Evolutionary conservation across 2,329 filamentous ascomycete species (phyloP).

Genomic region (Pseudogymnoascus sp.): DNA sequence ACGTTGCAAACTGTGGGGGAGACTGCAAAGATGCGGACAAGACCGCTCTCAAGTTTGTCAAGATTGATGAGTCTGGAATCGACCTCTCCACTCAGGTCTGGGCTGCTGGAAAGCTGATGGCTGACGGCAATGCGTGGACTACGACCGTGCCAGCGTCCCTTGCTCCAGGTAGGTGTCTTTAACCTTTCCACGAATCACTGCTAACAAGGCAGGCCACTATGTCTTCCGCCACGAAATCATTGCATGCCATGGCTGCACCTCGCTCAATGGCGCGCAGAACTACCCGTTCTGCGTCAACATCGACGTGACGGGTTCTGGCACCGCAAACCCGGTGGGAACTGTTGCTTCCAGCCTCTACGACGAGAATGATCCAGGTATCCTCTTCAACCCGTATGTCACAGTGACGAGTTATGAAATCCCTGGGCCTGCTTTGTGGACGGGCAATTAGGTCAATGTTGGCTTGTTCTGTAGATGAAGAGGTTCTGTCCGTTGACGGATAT

Average conservation of each 20-base stretch:
- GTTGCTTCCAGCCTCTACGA: constrained; percentile 22
- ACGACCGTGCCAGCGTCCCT: not conserved
- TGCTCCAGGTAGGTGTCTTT: not conserved
- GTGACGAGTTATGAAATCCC: constrained; percentile 17
- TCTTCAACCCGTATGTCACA: constrained; percentile 21
- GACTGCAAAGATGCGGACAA: constrained; percentile 34
- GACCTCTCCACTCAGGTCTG: not conserved
- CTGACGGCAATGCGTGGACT: not conserved
- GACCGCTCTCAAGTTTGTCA: constrained; percentile 18
- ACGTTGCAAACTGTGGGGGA: constrained; percentile 28
- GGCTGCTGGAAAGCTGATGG: constrained; percentile 3
- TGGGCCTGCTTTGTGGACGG: constrained; percentile 19
- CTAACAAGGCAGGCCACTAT: constrained; percentile 24
- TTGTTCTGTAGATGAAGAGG: not conserved
- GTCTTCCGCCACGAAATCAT: constrained; percentile 38
- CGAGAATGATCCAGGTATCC: constrained; percentile 26
- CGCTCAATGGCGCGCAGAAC: constrained; percentile 32
- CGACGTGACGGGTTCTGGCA: constrained; percentile 29
- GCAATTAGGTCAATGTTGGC: not conserved
- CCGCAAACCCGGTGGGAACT: constrained; percentile 21
- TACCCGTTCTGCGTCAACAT: constrained; percentile 38
- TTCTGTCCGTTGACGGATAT: not conserved
- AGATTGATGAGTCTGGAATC: constrained; percentile 4
- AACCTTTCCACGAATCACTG: constrained; percentile 19
- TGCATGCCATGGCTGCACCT: constrained; percentile 31